Evolutionary conservation across 176 grass and related monocot species (phyloP).

Genomic region (Juncus inflexus): DNA sequence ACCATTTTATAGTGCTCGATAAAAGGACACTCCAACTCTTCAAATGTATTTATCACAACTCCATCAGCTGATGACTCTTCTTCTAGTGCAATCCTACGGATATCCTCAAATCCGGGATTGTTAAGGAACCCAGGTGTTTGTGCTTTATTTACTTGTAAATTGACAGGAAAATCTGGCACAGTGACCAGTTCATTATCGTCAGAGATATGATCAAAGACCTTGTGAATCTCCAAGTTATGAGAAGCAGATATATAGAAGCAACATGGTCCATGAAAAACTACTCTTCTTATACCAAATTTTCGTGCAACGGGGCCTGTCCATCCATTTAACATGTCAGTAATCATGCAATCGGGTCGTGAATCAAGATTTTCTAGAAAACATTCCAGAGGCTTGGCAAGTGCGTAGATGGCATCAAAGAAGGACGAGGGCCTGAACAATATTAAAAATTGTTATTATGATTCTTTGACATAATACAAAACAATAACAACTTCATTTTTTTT

Average conservation of each 20-base stretch:
- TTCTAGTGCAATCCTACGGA: slow-evolving; percentile 7
- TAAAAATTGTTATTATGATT: no score
- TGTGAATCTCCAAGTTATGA: slow-evolving; percentile 34
- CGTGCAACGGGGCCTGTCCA: slow-evolving; percentile 41
- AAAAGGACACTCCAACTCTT: slow-evolving; percentile 39
- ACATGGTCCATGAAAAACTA: slow-evolving; percentile 44
- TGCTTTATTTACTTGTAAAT: slow-evolving; percentile 30
- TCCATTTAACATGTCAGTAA: slow-evolving; percentile 45
- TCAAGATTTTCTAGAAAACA: slow-evolving; percentile 1
- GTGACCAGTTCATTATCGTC: slow-evolving; percentile 32
- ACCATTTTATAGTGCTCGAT: slow-evolving; percentile 20
- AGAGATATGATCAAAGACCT: slow-evolving; percentile 26
- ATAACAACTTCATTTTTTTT: no score
- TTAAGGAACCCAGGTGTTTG: slow-evolving; percentile 33
- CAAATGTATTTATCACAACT: slow-evolving; percentile 59
- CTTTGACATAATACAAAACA: no score
- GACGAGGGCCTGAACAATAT: no score
- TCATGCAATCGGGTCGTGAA: slow-evolving; percentile 33
- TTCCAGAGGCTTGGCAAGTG: slow-evolving; percentile 36
- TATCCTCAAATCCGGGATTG: background rate
- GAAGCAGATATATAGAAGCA: slow-evolving; percentile 41
- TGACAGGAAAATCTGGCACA: slow-evolving; percentile 34
- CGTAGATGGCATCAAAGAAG: slow-evolving; percentile 37
- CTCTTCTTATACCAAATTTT: slow-evolving; percentile 29
- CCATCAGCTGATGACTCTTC: slow-evolving; percentile 49